phyloP scores from a whole-genome alignment of 352 stramenopile species.

The Phytophthora syringae region DNA sequence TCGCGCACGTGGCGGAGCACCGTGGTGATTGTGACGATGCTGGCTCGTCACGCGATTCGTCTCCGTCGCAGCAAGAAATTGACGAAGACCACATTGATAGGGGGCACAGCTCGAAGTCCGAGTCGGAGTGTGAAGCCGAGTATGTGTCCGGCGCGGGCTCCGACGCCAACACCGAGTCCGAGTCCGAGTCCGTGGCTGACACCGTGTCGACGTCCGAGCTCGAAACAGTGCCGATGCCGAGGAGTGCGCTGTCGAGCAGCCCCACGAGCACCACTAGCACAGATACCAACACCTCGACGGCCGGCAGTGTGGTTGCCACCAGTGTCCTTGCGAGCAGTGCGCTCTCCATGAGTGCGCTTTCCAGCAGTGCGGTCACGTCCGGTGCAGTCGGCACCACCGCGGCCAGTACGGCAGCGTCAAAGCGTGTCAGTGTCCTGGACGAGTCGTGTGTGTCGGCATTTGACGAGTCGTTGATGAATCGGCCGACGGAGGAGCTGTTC shows the following conservation, averaged over 20 bases:
- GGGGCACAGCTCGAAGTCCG: constrained; percentile 1
- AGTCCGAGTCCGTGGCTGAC: not conserved
- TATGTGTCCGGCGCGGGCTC: not conserved
- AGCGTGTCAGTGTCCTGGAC: constrained; percentile 23
- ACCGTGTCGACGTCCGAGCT: not conserved
- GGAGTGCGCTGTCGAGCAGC: not conserved
- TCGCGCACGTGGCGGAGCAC: constrained; percentile 27
- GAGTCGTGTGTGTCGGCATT: constrained; percentile 36
- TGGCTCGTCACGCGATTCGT: constrained; percentile 18
- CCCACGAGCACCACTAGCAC: not conserved
- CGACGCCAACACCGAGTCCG: not conserved
- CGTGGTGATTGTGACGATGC: constrained; percentile 12
- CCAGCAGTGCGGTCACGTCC: constrained; percentile 27
- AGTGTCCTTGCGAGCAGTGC: not conserved
- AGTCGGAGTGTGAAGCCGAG: not conserved
- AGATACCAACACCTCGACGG: not conserved
- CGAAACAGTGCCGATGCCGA: not conserved
- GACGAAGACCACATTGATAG: too few relatives aligned
- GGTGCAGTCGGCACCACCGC: constrained; percentile 8
- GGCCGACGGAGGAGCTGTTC: constrained; percentile 54
- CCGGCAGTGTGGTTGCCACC: not conserved
- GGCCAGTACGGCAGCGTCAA: not conserved
- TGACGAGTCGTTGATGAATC: constrained; percentile 57
- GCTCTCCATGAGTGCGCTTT: constrained; percentile 18
- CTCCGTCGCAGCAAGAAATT: constrained; percentile 17